These are phyloP conservation scores for Euryodendron excelsum DNA, from an alignment of 148 eudicot species.

Conservation along the genomic window DNA sequence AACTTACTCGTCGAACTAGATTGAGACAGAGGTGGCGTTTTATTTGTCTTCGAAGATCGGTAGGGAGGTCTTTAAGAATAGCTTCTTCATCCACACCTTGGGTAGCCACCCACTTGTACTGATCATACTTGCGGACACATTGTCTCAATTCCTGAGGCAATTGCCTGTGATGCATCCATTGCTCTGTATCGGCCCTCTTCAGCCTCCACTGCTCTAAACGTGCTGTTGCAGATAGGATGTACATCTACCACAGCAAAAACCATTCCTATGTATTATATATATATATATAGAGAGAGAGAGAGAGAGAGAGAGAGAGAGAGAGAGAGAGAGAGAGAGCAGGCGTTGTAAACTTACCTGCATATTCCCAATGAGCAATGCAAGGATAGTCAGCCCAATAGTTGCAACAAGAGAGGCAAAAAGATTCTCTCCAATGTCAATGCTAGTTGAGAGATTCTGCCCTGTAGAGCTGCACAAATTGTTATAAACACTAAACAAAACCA, in stretches of 20 bases:
- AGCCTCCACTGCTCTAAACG: slow-evolving; percentile 90
- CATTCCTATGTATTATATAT: too few relatives aligned
- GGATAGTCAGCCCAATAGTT: slow-evolving; percentile 63
- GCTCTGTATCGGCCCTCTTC: slow-evolving; percentile 72
- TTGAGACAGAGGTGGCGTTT: slow-evolving; percentile 88
- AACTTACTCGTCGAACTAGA: slow-evolving; percentile 73
- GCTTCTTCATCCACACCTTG: slow-evolving; percentile 77
- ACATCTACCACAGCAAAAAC: slow-evolving; percentile 40
- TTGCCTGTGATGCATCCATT: slow-evolving; percentile 94
- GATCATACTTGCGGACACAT: slow-evolving; percentile 65
- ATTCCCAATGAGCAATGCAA: slow-evolving; percentile 83
- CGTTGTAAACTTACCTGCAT: slow-evolving; percentile 64
- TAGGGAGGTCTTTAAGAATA: slow-evolving; percentile 64
- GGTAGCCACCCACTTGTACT: slow-evolving; percentile 81
- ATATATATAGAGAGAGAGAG: too few relatives aligned
- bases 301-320: too few relatives aligned
- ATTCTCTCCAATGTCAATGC: slow-evolving; percentile 67
- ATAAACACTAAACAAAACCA: background rate
- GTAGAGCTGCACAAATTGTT: slow-evolving; percentile 47
- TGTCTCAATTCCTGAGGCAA: slow-evolving; percentile 61
- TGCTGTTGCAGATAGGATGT: slow-evolving; percentile 67
- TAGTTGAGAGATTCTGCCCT: slow-evolving; percentile 68
- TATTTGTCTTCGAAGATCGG: slow-evolving; percentile 76
- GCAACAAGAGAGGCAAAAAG: slow-evolving; percentile 61
- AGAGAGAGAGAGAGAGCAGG: too few relatives aligned